These are phyloP conservation scores for Globisporangium mamillatum DNA, from an alignment of 352 stramenopile genomes.

Conservation along the genomic window DNA sequence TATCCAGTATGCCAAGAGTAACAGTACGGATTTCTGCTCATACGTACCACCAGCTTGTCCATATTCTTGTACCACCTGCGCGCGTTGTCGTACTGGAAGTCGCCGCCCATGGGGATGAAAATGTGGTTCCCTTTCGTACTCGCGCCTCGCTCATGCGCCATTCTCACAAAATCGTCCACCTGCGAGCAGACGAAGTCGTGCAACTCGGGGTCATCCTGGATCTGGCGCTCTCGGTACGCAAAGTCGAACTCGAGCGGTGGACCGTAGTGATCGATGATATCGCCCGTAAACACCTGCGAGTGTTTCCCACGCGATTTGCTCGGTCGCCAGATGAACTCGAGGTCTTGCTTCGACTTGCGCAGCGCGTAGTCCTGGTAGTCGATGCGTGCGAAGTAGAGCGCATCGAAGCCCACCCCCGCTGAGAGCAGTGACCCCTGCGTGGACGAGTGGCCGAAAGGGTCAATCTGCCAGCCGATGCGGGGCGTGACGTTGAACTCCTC, in stretches of 20 bases:
- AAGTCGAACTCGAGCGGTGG: conserved; percentile 75
- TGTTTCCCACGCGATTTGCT: conserved; percentile 82
- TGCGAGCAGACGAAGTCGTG: conserved; percentile 82
- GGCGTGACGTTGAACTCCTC: conserved; percentile 93
- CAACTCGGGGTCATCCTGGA: conserved; percentile 87
- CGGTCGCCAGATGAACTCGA: conserved; percentile 96
- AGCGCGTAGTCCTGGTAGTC: conserved; percentile 96
- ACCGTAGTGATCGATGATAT: conserved; percentile 84
- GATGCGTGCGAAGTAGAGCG: conserved; percentile 97
- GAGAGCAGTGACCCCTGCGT: conserved; percentile 93
- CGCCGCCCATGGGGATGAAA: conserved; percentile 91
- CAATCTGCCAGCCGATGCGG: conserved; percentile 96
- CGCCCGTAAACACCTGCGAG: conserved; percentile 83
- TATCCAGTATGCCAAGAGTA: too few species aligned
- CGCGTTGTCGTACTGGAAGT: conserved; percentile 94
- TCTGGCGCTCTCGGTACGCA: conserved; percentile 55
- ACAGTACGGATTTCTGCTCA: too few species aligned
- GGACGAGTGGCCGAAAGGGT: conserved; percentile 94
- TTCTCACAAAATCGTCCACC: conserved; percentile 85
- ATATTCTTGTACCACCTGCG: conserved; percentile 92
- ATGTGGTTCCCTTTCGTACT: conserved; percentile 80
- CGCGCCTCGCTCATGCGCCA: conserved; percentile 60
- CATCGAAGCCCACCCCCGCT: conserved; percentile 92
- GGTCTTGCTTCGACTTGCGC: conserved; percentile 78
- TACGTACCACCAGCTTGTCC: conserved; percentile 90